A percentile compares a stretch with the other conserved stretches of the same genome.
These are phyloP conservation scores for Hypoxylon lienhwacheense DNA, from an alignment of 495 filamentous ascomycete genomes.

Conservation along the genomic window DNA sequence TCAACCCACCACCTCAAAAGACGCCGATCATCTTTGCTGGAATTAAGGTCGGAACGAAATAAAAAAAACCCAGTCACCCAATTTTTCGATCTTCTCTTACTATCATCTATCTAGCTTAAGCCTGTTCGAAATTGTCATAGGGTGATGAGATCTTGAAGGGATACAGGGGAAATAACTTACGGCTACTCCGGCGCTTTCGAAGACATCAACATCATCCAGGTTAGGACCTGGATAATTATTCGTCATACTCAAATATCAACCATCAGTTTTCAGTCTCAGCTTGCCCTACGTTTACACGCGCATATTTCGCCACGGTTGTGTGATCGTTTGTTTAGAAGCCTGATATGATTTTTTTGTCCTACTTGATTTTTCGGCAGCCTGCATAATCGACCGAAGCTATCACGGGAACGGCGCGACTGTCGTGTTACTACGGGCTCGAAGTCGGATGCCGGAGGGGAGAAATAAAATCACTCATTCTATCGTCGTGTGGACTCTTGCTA, in stretches of 20 bases:
- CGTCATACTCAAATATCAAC: slow-evolving; percentile 17
- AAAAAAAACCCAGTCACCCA: slow-evolving; percentile 3
- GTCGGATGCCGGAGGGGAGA: slow-evolving; percentile 9
- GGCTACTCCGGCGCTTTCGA: background rate
- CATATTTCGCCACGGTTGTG: slow-evolving; percentile 17
- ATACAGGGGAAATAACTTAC: slow-evolving; percentile 1
- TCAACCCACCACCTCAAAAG: background rate
- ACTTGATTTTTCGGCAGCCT: slow-evolving; percentile 22
- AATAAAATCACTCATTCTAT: slow-evolving; percentile 11
- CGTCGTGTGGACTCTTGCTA: slow-evolving; percentile 2
- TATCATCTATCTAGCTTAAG: background rate
- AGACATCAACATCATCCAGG: slow-evolving; percentile 7
- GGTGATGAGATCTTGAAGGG: background rate
- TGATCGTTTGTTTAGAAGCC: slow-evolving; percentile 14
- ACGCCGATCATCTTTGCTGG: background rate
- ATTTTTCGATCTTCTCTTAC: background rate
- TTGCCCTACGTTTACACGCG: slow-evolving; percentile 10
- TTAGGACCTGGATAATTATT: background rate
- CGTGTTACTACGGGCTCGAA: slow-evolving; percentile 14
- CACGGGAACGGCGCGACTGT: slow-evolving; percentile 13
- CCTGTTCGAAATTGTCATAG: slow-evolving; percentile 6
- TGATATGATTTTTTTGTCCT: slow-evolving; percentile 10
- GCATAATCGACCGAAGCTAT: slow-evolving; percentile 27
- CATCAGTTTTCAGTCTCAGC: slow-evolving; percentile 12
- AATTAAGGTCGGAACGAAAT: background rate